A percentile compares a stretch with the other conserved stretches of the same genome.
These are phyloP conservation scores for Ophiostoma novo-ulmi DNA, from an alignment of 2,329 filamentous ascomycete species.

Conservation along the genomic window DNA sequence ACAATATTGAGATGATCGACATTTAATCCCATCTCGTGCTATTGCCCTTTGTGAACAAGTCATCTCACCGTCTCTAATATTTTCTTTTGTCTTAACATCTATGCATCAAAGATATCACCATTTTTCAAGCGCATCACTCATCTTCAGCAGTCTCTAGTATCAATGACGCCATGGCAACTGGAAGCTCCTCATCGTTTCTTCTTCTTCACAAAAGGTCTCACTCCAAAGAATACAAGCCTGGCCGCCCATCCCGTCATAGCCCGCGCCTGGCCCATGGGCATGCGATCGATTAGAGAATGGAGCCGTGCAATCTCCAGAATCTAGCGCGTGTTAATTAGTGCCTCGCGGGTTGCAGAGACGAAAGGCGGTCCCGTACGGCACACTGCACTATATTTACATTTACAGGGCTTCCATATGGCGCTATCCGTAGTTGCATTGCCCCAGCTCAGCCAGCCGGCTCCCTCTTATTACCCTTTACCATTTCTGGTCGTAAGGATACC, in stretches of 20 bases:
- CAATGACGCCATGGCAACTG: slow-evolving; percentile 9
- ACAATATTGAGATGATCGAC: neutral
- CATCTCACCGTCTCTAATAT: neutral
- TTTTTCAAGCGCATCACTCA: neutral
- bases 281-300: slow-evolving; percentile 1
- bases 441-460: slow-evolving; percentile 2
- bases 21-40: neutral
- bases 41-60: slow-evolving; percentile 5
- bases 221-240: neutral
- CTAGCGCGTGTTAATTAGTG: slow-evolving; percentile 2
- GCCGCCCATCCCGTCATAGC: neutral
- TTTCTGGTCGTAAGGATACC: neutral
- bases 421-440: neutral
- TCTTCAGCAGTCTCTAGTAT: neutral
- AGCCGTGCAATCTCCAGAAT: slow-evolving; percentile 1
- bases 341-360: neutral
- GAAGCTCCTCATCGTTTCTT: neutral
- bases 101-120: neutral
- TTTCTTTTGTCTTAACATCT: neutral
- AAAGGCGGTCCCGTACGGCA: too few species aligned
- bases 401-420: slow-evolving; percentile 3
- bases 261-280: slow-evolving; percentile 3
- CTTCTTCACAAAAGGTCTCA: neutral
- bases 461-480: neutral
- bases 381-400: neutral